Base-by-base conservation (phyloP, 2,329 filamentous ascomycete genomes). In the Stromatinia cepivora region DNA sequence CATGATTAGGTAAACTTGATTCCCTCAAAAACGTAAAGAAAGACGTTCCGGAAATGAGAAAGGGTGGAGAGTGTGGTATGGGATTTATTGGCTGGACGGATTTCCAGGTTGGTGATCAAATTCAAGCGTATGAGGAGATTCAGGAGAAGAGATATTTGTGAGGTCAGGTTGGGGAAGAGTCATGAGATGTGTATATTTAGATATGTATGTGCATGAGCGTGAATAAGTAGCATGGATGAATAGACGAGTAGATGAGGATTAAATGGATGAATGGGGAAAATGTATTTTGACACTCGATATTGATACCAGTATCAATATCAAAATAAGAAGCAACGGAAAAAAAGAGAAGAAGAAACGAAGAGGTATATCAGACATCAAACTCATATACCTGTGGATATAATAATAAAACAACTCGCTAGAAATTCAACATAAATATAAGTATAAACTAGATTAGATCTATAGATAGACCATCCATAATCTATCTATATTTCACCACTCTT, bases 11-110 rank as follows among this genome's bases (percentile, higher is more conserved):
- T 73, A 85, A 85, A 65, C 87, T 98, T 56, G 85, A 88, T 25
- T 92, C 92, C 1, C 87, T 99, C 70, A 97, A 95, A 82, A 92
- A 96, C 76, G 88, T 91, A 79, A 97, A 98, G 85, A 96, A 96
- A 79, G 92, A 97, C 73, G 92, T 95, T 42, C 83, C 84, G 58
- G 92, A 97, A 77, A 95, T 97, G 88, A 89, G 88, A 76, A 98
- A 97, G 81, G 94, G 93, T 70, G 88, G 86, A n/a, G 95, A 99
- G 80, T 99, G 95, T 76, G 95, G 95, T 73, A 90, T 99, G 74
- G 89, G 88, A 66, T 94, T 99, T 76, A 88, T 90, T 4, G 86
- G 84, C 45, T 99, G 93, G 88, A 84, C 90, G 61, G 91, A 88
- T 31, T 91, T 98, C 78, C 79, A 90, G 76, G 83, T 88, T 20